phyloP scores from a whole-genome alignment of 2,329 filamentous ascomycete genomes.

The Ramularia endophylla region DNA sequence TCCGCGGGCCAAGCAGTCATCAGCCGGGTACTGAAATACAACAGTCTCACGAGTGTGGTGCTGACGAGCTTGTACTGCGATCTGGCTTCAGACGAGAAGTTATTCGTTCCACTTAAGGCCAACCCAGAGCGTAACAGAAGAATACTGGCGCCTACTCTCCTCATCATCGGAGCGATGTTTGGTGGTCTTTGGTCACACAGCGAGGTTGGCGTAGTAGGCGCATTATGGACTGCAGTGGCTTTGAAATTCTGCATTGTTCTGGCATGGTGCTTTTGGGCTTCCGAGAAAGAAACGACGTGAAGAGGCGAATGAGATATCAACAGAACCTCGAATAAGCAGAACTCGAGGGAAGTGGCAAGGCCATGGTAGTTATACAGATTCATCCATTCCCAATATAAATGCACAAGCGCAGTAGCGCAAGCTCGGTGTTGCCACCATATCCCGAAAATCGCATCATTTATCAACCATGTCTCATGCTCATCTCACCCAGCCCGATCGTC shows the following conservation, averaged over 20 bases:
- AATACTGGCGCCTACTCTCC: conserved; percentile 44
- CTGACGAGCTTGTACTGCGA: conserved; percentile 79
- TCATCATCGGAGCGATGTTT: conserved; percentile 49
- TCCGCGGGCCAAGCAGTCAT: conserved; percentile 72
- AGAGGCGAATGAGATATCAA: conserved; percentile 1
- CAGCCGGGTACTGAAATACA: conserved; percentile 63
- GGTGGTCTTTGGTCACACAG: conserved; percentile 53
- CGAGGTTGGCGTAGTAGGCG: conserved; percentile 45
- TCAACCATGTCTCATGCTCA: too few relatives aligned
- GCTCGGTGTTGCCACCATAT: too few relatives aligned
- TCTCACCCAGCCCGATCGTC: too few relatives aligned
- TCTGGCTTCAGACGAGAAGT: conserved; percentile 59
- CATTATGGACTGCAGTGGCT: conserved; percentile 42
- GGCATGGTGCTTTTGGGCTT: conserved; percentile 39
- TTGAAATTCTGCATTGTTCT: conserved; percentile 36
- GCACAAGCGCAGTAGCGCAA: too few relatives aligned
- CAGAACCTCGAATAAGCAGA: neutral
- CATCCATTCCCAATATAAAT: too few relatives aligned
- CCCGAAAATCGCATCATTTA: too few relatives aligned
- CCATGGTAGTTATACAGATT: too few relatives aligned
- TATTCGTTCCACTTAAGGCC: conserved; percentile 37
- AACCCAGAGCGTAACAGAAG: conserved; percentile 52
- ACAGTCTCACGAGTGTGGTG: conserved; percentile 69
- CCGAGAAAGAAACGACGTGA: conserved; percentile 21
- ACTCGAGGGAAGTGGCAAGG: too few relatives aligned